Evolutionary conservation across 2,329 filamentous ascomycete genomes (phyloP), one percentile per base, ranked within the genome.

Genomic region (Cercospora sp.): DNA sequence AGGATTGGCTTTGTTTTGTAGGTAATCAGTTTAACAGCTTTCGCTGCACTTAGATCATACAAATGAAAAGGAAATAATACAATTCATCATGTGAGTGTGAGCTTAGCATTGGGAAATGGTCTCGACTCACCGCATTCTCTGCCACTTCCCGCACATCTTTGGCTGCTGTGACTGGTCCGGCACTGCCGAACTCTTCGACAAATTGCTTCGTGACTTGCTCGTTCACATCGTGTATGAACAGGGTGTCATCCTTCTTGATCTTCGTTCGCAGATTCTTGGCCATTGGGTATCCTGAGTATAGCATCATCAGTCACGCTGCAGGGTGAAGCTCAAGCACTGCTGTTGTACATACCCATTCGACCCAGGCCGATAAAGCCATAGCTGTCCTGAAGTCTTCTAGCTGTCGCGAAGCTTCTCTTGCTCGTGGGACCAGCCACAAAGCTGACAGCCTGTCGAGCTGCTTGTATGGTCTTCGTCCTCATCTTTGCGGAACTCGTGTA

Each of bases 1-100:
- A 90, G 88, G 89, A 91, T 91, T 91, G 89, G 89, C 88, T 91
- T 85, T 82, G 82, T 83, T 82, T 80, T 80, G 80, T 77, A 81
- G 77, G 76, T 86, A 90, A 91, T 90, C 88, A 90, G 77, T 78
- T 75, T 69, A 84, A 83, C 84, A 83, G 80, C 79, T 79, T 83
- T 83, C 79, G 82, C 81, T 80, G 86, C 88, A 89, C 88, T 91
- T 91, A 90, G 88, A 90, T 90, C 88, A 90, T 89, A 83, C 81
- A 85, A 83, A 82, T 82, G 82, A 83, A 78, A 81, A 73, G 79
- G 71, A 74, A 26, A 63, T 68, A 67, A 62, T 66, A n/a, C 66
- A 66, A 64, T 69, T 69, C 71, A 71, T 71, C 67, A 68, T 69
- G 49, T 16, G 57, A 57, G 16, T 12, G 43, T 66, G 30, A 16